Evolutionary conservation across 1,139 yeast genomes (phyloP).

Genomic region (Maudiozyma humilis): DNA sequence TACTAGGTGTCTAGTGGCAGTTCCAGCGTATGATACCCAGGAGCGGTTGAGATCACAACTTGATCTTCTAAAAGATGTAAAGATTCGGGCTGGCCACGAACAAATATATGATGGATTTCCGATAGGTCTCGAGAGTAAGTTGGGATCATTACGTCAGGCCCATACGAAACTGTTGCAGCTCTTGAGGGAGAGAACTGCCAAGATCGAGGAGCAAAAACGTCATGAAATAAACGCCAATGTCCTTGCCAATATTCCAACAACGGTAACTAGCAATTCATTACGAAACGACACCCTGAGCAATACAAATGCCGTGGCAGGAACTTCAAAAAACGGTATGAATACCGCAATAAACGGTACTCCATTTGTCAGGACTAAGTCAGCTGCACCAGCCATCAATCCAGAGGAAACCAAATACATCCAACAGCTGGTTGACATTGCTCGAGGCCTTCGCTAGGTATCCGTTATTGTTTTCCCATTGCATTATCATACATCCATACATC

Average conservation of each 20-base stretch:
- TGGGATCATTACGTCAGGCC: constrained; percentile 46
- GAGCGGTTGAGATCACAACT: constrained; percentile 80
- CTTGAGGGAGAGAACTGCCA: constrained; percentile 35
- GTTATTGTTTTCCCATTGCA: background rate
- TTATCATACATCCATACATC: background rate
- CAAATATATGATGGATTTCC: constrained; percentile 47
- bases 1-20: constrained; percentile 34
- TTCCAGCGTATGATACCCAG: constrained; percentile 51
- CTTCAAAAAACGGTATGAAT: constrained; percentile 4
- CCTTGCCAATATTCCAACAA: constrained; percentile 6
- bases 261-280: background rate
- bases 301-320: background rate
- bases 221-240: constrained; percentile 11
- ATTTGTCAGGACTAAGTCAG: background rate
- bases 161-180: constrained; percentile 54
- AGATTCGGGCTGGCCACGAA: constrained; percentile 51
- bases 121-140: constrained; percentile 48
- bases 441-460: constrained; percentile 5
- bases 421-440: constrained; percentile 13
- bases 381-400: constrained; percentile 7
- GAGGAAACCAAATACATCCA: constrained; percentile 16
- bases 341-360: background rate
- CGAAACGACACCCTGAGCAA: constrained; percentile 3
- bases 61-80: constrained; percentile 71
- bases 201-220: constrained; percentile 14